These are phyloP conservation scores for Oryza glumipatula DNA, from an alignment of 176 grass and related monocot genomes.

Conservation along the genomic window DNA sequence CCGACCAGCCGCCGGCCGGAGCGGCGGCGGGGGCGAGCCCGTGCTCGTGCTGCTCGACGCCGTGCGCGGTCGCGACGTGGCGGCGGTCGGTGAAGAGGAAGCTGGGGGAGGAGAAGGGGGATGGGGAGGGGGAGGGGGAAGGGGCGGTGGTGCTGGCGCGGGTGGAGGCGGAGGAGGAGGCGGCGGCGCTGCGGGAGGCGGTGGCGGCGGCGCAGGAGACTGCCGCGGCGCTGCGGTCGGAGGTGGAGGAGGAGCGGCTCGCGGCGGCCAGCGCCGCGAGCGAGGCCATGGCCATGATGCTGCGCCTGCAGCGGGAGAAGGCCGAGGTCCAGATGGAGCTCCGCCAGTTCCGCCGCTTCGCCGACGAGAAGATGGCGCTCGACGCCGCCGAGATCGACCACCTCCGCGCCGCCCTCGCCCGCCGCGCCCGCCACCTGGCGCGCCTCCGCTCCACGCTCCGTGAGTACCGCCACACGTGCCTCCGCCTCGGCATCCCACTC, in stretches of 20 bases:
- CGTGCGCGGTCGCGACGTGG: conserved; percentile 38
- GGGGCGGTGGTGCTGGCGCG: conserved; percentile 29
- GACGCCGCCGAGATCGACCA: conserved; percentile 64
- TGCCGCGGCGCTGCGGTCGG: conserved; percentile 60
- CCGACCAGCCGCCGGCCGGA: not conserved
- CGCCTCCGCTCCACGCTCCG: conserved; percentile 53
- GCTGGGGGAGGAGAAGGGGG: conserved; percentile 32
- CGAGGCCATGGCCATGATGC: conserved; percentile 99
- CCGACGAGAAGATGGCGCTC: conserved; percentile 94
- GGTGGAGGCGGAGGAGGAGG: conserved; percentile 71
- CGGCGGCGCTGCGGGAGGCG: conserved; percentile 65
- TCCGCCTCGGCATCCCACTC: conserved; percentile 60
- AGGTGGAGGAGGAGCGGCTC: conserved; percentile 86
- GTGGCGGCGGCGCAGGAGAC: conserved; percentile 55
- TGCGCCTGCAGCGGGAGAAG: conserved; percentile 93
- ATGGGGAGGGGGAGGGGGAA: not conserved
- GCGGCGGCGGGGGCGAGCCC: conserved; percentile 18
- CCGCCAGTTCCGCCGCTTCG: conserved; percentile 92
- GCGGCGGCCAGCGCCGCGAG: conserved; percentile 84
- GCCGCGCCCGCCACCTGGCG: conserved; percentile 55
- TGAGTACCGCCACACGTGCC: conserved; percentile 52
- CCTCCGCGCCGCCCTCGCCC: conserved; percentile 65
- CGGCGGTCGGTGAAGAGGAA: conserved; percentile 86
- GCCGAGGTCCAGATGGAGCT: conserved; percentile 95
- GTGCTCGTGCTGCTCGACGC: conserved; percentile 59